Evolutionary conservation across 2,329 filamentous ascomycete species (phyloP).

Genomic region (Cyanodermella asteris): DNA sequence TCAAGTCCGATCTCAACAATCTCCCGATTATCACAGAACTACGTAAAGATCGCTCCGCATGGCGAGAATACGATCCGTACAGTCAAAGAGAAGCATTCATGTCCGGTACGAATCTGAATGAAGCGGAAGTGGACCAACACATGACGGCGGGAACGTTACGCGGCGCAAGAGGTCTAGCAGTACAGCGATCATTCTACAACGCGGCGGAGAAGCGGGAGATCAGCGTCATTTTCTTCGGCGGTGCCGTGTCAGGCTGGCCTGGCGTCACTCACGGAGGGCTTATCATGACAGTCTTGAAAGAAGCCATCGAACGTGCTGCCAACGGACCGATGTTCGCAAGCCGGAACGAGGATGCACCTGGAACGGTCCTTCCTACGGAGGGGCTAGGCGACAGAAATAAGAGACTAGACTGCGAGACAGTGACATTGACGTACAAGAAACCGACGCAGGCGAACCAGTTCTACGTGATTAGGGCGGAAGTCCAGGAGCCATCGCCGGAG

Average conservation of each 20-base stretch:
- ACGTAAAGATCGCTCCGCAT: too few species aligned
- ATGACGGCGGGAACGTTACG: neutral
- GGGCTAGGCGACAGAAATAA: too few species aligned
- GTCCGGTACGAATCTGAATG: too few species aligned
- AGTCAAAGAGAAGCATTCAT: too few species aligned
- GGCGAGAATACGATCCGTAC: too few species aligned
- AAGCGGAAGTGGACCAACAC: too few species aligned
- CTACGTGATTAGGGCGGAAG: constrained; percentile 34
- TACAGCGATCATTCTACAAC: constrained; percentile 44
- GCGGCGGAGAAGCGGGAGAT: constrained; percentile 32
- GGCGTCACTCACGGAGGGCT: constrained; percentile 50
- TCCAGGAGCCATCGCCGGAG: neutral
- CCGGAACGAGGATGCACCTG: constrained; percentile 23
- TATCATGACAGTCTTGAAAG: constrained; percentile 46
- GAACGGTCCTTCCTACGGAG: too few species aligned
- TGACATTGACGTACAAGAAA: constrained; percentile 42
- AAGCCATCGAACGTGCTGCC: constrained; percentile 44
- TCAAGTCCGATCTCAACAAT: too few species aligned
- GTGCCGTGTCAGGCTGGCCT: constrained; percentile 46
- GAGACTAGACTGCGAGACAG: too few species aligned
- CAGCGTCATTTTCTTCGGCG: constrained; percentile 46
- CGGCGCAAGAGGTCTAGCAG: constrained; percentile 7
- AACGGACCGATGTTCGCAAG: constrained; percentile 24
- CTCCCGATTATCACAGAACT: too few species aligned
- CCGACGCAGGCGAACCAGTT: constrained; percentile 38